Evolutionary conservation across 495 filamentous ascomycete species (phyloP), one percentile per base, ranked within the genome.

Genomic region (Lasiosphaeria hispida): DNA sequence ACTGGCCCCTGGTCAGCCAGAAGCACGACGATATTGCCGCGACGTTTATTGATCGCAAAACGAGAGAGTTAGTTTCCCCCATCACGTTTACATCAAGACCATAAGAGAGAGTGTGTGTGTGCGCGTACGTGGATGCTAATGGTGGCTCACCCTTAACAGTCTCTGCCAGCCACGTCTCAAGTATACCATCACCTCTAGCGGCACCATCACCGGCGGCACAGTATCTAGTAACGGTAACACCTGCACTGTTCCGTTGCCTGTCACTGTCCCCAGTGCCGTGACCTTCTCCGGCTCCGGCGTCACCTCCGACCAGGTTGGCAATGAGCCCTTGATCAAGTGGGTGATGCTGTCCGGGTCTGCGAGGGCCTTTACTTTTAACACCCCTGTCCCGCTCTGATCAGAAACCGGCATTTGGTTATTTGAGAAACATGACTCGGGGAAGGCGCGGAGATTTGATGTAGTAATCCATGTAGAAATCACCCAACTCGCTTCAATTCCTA

Each of bases 291-390:
- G 71, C 47, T 57, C 60, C 11, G 79, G 81, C 36, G 76, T 74
- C 51, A 72, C 70, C 3, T 79, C 72, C 15, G 83, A 85, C 69
- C 71, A 85, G 71, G 50, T 83, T 8, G 82, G 83, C 14, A 74
- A 51, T 43, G 83, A 85, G 62, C 82, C 82, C 6, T 61, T 80
- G 37, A 85, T 82, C 3, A 74, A 83, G 15, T 85, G 83, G 83
- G 78, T 79, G 11, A 64, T 72, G 50, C 70, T 85, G 47, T 69
- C 74, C 35, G 82, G 82, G 18, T 71, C 76, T 0, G 74, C 82
- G 0, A 73, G 80, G 3, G 76, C 72, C 1, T 81, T 83, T 63
- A 78, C 69, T 34, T 74, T 85, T 9, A 68, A 72, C 4, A 74
- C 71, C 11, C 72, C 81, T 8, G 74, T 84, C 62, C 40, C 74